Evolutionary conservation across 2,329 filamentous ascomycete species (phyloP).

Genomic region (Podosphaera aphanis): DNA sequence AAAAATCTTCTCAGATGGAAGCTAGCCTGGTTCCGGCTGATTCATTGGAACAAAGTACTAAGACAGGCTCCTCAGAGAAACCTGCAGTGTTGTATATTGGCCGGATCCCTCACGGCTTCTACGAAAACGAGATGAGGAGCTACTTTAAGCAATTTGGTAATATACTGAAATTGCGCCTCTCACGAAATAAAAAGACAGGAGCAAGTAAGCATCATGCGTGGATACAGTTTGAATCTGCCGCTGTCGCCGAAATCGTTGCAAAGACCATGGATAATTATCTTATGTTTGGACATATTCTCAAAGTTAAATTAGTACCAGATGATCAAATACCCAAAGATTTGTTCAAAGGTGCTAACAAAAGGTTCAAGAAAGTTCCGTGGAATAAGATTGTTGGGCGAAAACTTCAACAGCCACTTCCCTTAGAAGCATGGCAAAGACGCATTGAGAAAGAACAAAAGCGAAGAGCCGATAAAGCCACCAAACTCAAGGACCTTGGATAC

Average conservation of each 20-base stretch:
- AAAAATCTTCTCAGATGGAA: conserved; percentile 18
- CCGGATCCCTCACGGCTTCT: conserved; percentile 86
- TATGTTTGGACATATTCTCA: conserved; percentile 79
- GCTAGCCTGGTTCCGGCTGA: conserved; percentile 25
- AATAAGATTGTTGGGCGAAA: conserved; percentile 63
- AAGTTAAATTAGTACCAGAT: conserved; percentile 55
- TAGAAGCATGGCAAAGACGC: conserved; percentile 57
- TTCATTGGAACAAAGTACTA: conserved; percentile 22
- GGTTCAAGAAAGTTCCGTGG: conserved; percentile 73
- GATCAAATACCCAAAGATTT: conserved; percentile 60
- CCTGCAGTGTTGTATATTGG: conserved; percentile 76
- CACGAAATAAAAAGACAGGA: conserved; percentile 79
- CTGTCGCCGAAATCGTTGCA: conserved; percentile 75
- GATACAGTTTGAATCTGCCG: conserved; percentile 56
- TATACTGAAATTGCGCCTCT: conserved; percentile 56
- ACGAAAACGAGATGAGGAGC: conserved; percentile 78
- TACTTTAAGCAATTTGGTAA: conserved; percentile 89
- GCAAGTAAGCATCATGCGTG: conserved; percentile 87
- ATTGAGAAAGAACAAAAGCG: conserved; percentile 49
- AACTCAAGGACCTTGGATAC: conserved; percentile 63
- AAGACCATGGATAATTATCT: conserved; percentile 97
- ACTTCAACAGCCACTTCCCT: conserved; percentile 48
- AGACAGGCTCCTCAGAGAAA: conserved; percentile 23
- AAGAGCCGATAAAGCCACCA: conserved; percentile 43
- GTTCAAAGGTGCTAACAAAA: conserved; percentile 74